phyloP scores from a whole-genome alignment of 352 stramenopile species.

The Poterioochromonas sp. region DNA sequence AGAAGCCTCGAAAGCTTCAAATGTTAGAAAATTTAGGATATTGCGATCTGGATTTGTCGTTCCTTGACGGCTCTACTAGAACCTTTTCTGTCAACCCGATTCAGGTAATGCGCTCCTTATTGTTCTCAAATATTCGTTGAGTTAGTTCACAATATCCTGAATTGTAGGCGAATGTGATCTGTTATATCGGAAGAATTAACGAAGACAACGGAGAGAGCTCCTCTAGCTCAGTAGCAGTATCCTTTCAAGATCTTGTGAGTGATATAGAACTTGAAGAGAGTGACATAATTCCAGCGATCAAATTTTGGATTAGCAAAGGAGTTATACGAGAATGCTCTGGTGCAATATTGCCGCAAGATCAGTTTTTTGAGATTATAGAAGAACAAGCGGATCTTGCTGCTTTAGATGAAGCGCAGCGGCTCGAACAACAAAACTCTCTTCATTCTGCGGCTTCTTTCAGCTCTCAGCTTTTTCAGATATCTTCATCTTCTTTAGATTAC shows the following conservation, averaged over 20 bases:
- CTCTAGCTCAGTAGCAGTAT: background rate
- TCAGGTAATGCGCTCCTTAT: no score
- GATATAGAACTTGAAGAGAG: background rate
- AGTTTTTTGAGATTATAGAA: background rate
- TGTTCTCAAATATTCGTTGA: no score
- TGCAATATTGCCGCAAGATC: background rate
- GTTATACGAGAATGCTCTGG: background rate
- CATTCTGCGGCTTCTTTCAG: no score
- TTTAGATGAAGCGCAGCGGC: background rate
- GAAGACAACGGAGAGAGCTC: background rate
- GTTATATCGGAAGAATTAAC: background rate
- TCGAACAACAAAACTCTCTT: background rate
- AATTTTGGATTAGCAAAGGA: slow-evolving; percentile 1
- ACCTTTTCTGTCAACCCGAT: background rate
- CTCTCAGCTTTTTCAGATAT: background rate
- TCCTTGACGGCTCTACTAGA: background rate
- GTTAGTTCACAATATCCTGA: no score
- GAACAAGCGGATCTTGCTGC: background rate
- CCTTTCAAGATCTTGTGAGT: background rate
- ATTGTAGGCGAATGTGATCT: background rate
- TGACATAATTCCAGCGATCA: background rate
- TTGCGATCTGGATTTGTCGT: background rate
- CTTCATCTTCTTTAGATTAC: background rate
- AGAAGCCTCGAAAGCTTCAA: background rate
- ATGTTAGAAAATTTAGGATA: background rate